Base-by-base conservation (phyloP, 352 stramenopile species). In the Pythium brachiatum region DNA sequence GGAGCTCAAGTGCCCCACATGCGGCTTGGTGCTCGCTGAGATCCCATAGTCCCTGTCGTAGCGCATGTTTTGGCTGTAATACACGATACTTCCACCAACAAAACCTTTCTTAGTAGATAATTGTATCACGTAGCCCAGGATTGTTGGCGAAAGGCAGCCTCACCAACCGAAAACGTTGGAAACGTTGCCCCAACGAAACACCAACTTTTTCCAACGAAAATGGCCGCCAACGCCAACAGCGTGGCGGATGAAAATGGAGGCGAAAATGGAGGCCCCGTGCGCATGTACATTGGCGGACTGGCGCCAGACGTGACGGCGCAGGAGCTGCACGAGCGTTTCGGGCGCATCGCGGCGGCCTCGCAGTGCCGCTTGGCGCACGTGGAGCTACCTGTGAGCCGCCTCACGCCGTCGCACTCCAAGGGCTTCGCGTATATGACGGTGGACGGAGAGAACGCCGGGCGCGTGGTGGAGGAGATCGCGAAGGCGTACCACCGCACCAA, bases 401-500 rank as follows among this genome's bases (percentile, higher is more conserved):
- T 57, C 32, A 52, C 43, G 62, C 27, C 26, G 53, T 61, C 48
- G 54, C 41, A 11, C 7, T 60, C 38, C 53, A 78, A 71, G 16
- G 83, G 81, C 16, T 89, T 87, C 50, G 80, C 80, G 34, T 92
- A 90, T 55, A 27, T 92, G 53, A 81, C 73, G 39, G 69, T 92
- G 7, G 38, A 54, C 1, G 79, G 81, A 7, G 60, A 53, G 0
- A 62, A 63, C 13, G 72, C 80, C 1, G 52, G 46, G 8, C 38
- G 43, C 3, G 74, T 78, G 26, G 66, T 70, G 27, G 72, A 77
- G 23, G 64, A 76, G 41, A 68, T 90, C 55, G 69, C 76, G 29
- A 83, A 88, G 62, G 85, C 79, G 7, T 94, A 83, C 58, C 41
- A 94, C 66, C 72, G 74, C 13, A 91, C 80, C 16, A 94, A 94